A percentile compares a stretch with the other conserved stretches of the same genome.
Conservation (phyloP, 2,329 filamentous ascomycete genomes). For the Macrophomina pseudophaseolina region DNA sequence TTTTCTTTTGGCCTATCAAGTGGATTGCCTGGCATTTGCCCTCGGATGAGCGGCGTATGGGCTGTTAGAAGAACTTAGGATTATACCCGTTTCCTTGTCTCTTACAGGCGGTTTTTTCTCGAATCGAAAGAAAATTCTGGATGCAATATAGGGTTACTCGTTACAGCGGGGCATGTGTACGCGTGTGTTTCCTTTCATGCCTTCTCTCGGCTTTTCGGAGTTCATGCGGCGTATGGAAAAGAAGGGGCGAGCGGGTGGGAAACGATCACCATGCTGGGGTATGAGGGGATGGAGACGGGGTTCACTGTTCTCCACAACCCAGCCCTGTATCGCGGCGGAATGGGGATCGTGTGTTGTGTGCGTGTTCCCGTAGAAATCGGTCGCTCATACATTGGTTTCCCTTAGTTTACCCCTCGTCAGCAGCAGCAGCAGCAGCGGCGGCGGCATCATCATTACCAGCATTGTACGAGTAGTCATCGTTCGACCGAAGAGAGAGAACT, state of each 20-base stretch:
- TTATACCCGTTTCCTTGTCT: constrained; percentile 23
- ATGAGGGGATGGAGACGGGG: not conserved
- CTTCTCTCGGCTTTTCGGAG: not conserved
- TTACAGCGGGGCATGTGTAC: not conserved
- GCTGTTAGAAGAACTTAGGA: constrained; percentile 24
- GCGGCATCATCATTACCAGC: not conserved
- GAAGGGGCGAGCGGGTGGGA: not conserved
- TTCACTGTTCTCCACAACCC: not conserved
- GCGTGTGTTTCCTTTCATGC: not conserved
- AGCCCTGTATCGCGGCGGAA: not conserved
- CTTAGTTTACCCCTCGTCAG: too few relatives aligned
- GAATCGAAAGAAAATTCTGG: constrained; percentile 20
- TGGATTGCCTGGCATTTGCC: constrained; percentile 17
- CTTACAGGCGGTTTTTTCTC: constrained; percentile 6
- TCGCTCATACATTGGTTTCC: not conserved
- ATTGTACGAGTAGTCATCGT: constrained; percentile 5
- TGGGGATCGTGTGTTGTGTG: not conserved
- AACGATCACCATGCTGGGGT: too few relatives aligned
- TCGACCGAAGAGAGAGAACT: not conserved
- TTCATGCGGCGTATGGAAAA: not conserved
- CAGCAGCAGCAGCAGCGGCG: too few relatives aligned
- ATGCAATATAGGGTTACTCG: not conserved
- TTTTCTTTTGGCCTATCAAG: constrained; percentile 3
- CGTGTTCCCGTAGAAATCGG: not conserved
- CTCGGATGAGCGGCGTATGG: constrained; percentile 17